Conservation (phyloP, 2,329 filamentous ascomycete species). For the Nemania serpens region DNA sequence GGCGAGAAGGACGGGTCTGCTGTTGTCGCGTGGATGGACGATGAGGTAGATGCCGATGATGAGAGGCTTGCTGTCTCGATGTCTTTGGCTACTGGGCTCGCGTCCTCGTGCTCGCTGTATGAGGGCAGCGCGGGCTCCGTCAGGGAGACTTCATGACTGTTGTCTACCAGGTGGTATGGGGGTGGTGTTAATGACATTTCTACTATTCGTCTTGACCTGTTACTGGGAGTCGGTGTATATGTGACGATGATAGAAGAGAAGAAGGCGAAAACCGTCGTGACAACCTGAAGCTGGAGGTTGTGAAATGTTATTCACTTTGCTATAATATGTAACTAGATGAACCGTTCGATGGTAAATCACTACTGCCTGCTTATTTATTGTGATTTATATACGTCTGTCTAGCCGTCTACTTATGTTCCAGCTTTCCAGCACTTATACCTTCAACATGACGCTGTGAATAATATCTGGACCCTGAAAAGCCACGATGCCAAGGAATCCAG, state of each 20-base stretch:
- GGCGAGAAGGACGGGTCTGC: neutral
- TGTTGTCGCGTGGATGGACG: neutral
- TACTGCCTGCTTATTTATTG: neutral
- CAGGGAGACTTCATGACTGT: constrained; percentile 12
- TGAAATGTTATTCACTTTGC: too few species aligned
- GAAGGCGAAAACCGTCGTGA: too few species aligned
- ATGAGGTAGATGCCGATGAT: constrained; percentile 13
- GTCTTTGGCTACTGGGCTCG: neutral
- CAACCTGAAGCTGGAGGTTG: too few species aligned
- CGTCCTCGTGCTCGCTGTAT: constrained; percentile 14
- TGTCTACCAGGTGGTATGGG: constrained; percentile 1
- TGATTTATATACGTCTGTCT: neutral
- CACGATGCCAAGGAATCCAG: constrained; percentile 4
- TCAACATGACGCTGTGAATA: neutral
- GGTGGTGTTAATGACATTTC: constrained; percentile 17
- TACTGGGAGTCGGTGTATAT: neutral
- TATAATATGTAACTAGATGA: neutral
- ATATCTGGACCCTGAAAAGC: neutral
- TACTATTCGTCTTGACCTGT: neutral
- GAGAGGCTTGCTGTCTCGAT: constrained; percentile 21
- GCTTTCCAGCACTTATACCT: neutral
- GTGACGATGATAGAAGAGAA: neutral
- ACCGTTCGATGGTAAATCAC: neutral
- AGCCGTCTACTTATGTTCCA: neutral
- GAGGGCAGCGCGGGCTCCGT: constrained; percentile 15